Conservation (phyloP, 2,329 filamentous ascomycete species). For the Pseudogymnoascus sp. region DNA sequence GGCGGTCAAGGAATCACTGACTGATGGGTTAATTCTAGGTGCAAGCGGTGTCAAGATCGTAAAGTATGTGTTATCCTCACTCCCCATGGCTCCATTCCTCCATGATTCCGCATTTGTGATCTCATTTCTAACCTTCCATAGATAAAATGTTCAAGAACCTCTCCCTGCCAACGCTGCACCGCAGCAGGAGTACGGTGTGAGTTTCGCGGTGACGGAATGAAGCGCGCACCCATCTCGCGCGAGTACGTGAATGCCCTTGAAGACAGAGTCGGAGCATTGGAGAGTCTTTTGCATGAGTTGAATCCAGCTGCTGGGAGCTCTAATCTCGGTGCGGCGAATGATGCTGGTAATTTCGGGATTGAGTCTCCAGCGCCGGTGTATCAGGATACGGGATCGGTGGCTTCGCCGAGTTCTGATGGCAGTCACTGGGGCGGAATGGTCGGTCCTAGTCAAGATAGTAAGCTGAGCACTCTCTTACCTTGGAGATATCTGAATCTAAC, state of each 20-base stretch:
- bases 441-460: neutral
- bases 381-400: neutral
- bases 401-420: neutral
- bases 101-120: neutral
- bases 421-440: neutral
- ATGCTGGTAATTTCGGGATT: neutral
- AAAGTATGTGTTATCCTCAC: conserved; percentile 8
- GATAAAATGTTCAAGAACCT: conserved; percentile 15
- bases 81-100: neutral
- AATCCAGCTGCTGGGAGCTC: conserved; percentile 4
- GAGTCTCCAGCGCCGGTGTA: neutral
- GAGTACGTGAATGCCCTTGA: conserved; percentile 14
- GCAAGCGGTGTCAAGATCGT: conserved; percentile 15
- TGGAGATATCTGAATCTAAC: too few species aligned
- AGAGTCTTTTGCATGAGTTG: conserved; percentile 9
- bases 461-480: neutral
- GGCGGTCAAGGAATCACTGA: neutral
- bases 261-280: conserved; percentile 11
- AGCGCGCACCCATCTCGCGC: conserved; percentile 14
- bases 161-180: conserved; percentile 13
- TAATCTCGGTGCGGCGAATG: neutral
- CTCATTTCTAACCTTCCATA: neutral
- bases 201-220: conserved; percentile 14
- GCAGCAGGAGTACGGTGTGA: conserved; percentile 13
- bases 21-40: neutral